Base-by-base conservation (phyloP, 2,329 filamentous ascomycete genomes). In the Huntiella abstrusa region DNA sequence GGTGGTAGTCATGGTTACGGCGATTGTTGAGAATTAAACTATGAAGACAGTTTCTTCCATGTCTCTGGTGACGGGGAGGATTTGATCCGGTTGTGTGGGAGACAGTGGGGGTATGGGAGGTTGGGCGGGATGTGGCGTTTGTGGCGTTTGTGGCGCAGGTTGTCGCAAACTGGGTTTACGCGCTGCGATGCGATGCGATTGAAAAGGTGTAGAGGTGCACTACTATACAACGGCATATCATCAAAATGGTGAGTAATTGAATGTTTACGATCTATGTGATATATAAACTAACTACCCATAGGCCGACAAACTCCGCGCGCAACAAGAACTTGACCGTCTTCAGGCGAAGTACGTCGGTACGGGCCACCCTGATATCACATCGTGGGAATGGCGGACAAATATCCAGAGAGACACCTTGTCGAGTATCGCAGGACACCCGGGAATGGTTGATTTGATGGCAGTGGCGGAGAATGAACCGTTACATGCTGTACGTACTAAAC, bases 231-330 rank as follows among this genome's bases (percentile, higher is more conserved):
- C 37, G 37, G 4, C 15, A 37, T 11, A 15, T 39, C 37, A 39
- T 22, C 10, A 41, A 22, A 41, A 41, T 41, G 39, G 19, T 41
- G 12, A 22, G 39, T 41, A 22, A 12, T 28, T n/a, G 3, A 12
- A 41, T 10, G 10, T 28, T 3, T 5, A 8, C 2, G 11, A 11
- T 22, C 4, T 4, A 15, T 13, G n/a, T 4, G 35, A 28, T 28
- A 7, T 3, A n/a, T 7, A 41, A 11, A 41, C 40, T 41, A 28
- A 41, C 38, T 2, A 13, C 13, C 6, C 2, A 7, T 11, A 79
- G 91, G 91, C 91, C 63, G 91, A 98, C 68, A 98, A 98, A 67
- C 82, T 98, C 53, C 87, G 91, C 60, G 91, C 85, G 7, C 84
- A 94, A 56, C 91, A 98, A 64, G 91, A 98, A 63, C 87, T 98